Evolutionary conservation across 768 basidiomycete species (phyloP), one percentile per base, ranked within the genome.

Genomic region (Cubamyces lactineus): DNA sequence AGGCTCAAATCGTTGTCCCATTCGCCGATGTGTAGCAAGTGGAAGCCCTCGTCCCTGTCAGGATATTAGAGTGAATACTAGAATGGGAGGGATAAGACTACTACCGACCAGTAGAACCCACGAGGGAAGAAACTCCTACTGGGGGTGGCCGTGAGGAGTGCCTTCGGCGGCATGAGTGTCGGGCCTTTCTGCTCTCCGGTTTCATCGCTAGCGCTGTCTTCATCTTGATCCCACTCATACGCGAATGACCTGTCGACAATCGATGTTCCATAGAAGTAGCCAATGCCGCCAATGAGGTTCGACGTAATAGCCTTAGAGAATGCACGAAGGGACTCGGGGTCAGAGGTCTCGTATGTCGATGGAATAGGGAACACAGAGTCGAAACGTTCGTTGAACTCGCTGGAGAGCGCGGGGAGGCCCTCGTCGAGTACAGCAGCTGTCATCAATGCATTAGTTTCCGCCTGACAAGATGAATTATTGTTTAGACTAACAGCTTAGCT

Each of bases 41-140:
- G 96, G 80, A 98, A 98, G 1, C 96, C 96, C 75, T 98, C 96
- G 73, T 98, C 96, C 96, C 92, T 94, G 68, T 12, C 11, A 3
- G 15, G 12, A 46, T 17, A 41, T 42, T 42, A 61, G 43, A 5
- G 5, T 17, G 23, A 23, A 53, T 6, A 9, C 15, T 50, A 40
- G 17, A 41, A 42, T 23, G 16, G 21, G 1, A 23, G n/a, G 34
- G 8, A 3, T 11, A 17, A 30, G 48, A 15, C n/a, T n/a, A 50
- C 6, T 13, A 46, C 72, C 53, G 73, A 91, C 92, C 96, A 98
- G 74, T 98, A 98, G 76, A 98, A 98, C 17, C 96, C 96, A 72
- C 96, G 82, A 0, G 96, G 96, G 80, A 98, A 98, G 80, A 98
- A 98, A 67, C 94, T 94, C 39, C 96, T 83, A 71, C 94, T 96